A percentile compares a stretch with the other conserved stretches of the same genome.
These are phyloP conservation scores for Cadophora sp. DNA, from an alignment of 2,329 filamentous ascomycete genomes.

Conservation along the genomic window DNA sequence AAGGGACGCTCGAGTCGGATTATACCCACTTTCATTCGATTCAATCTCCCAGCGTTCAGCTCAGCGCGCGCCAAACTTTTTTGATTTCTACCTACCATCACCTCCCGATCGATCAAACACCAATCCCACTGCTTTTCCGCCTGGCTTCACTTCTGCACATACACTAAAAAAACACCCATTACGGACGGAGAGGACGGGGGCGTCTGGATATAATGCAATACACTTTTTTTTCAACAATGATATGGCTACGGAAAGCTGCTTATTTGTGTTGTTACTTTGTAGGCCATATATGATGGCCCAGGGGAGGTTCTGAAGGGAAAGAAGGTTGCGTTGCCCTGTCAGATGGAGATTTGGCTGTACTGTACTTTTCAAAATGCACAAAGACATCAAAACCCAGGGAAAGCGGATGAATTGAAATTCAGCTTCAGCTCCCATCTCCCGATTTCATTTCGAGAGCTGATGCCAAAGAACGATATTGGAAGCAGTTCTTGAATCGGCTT, in stretches of 20 bases:
- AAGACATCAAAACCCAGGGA: background rate
- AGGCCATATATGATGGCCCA: background rate
- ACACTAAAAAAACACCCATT: constrained; percentile 16
- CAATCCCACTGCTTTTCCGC: background rate
- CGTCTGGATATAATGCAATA: constrained; percentile 26
- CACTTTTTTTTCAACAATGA: background rate
- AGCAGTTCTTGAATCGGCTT: background rate
- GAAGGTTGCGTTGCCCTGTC: background rate
- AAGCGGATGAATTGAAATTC: background rate
- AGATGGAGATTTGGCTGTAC: background rate
- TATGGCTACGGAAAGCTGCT: background rate
- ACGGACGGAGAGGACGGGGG: constrained; percentile 2
- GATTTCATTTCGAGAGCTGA: background rate
- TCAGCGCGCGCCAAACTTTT: background rate
- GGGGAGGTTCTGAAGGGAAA: background rate
- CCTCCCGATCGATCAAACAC: background rate
- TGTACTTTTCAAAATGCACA: constrained; percentile 13
- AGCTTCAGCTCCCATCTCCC: background rate
- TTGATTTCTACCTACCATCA: background rate
- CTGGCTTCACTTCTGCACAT: constrained; percentile 29
- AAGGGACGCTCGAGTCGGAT: background rate
- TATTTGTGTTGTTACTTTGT: background rate
- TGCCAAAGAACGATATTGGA: background rate
- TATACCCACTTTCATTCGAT: constrained; percentile 12
- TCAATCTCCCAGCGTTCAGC: constrained; percentile 1